Base-by-base conservation (phyloP, 805 yeast genomes). In the Yarrowia alimentaria region DNA sequence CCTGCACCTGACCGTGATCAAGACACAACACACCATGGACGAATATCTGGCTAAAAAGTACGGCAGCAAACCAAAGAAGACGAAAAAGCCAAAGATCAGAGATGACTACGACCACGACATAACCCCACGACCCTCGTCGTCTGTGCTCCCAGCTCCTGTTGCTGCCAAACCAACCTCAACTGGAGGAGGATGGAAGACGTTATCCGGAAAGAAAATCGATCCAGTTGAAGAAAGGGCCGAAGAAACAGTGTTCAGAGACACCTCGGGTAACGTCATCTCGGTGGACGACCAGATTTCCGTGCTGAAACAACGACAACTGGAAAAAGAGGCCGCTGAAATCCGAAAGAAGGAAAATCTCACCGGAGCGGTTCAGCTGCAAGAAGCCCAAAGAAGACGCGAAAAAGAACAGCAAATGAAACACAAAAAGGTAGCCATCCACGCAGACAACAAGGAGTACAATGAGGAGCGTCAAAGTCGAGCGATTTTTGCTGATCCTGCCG, bases 21-120 rank as follows among this genome's bases (percentile, higher is more conserved):
- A 6, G 8, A 8, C 18, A 22, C 22, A 9, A 16, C 10, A 24
- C 47, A 25, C 11, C 25, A 43, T 43, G 50, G 50, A 43, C 26
- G 50, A 43, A 13, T 43, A 43, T n/a, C 30, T 43, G 18, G 50
- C 50, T 2, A 43, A 43, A 17, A 43, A 43, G 11, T 43, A 43
- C 30, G 50, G 50, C 18, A 30, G 37, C 5, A 43, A 43, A 17
- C 50, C 50, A 3, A 43, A 43, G 16, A 43, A 43, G n/a, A 43
- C 35, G 18, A 43, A 31, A 17, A 43, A 43, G 18, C 5, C 22
- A 21, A 43, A 30, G 22, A 22, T 22, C 3, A 29, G 16, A n/a
- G 50, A 43, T 5, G 34, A 28, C 8, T 7, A 24, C 3, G 26
- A 28, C n/a, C 5, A 6, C 5, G 31, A 17, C 24, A 14, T 28